Conservation (phyloP, 2,329 filamentous ascomycete species). For the Parasarocladium wereldwijsianum region DNA sequence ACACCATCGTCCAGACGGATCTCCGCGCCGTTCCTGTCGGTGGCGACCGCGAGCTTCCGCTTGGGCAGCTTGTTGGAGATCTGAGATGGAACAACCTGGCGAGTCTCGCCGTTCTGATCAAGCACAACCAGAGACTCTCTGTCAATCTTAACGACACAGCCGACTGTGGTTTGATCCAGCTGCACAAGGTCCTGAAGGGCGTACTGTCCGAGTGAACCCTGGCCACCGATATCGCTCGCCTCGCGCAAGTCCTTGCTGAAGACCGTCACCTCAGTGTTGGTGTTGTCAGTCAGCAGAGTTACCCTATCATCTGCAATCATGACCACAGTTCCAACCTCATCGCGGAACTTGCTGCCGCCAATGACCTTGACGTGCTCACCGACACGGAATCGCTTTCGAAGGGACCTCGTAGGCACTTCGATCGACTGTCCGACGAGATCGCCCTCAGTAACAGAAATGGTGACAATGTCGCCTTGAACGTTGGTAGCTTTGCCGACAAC, state of each 20-base stretch:
- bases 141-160: constrained; percentile 88
- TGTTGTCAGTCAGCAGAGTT: constrained; percentile 84
- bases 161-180: constrained; percentile 82
- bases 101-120: constrained; percentile 75
- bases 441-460: constrained; percentile 71
- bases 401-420: constrained; percentile 79
- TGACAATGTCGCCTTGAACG: constrained; percentile 85
- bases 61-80: constrained; percentile 79
- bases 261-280: constrained; percentile 84
- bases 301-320: constrained; percentile 86
- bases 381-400: constrained; percentile 82
- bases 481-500: constrained; percentile 74
- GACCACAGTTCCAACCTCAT: constrained; percentile 95
- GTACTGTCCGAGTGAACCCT: constrained; percentile 74
- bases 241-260: constrained; percentile 95
- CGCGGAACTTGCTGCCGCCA: constrained; percentile 82
- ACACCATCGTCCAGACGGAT: constrained; percentile 86
- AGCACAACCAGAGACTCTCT: constrained; percentile 80
- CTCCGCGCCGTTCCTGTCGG: constrained; percentile 84
- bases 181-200: constrained; percentile 90
- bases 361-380: constrained; percentile 99
- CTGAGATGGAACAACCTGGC: constrained; percentile 76
- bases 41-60: constrained; percentile 74
- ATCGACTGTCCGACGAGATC: constrained; percentile 71
- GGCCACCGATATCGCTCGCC: constrained; percentile 80